Conservation (phyloP, 345 rosid genomes). For the Eucalyptus melliodora region DNA sequence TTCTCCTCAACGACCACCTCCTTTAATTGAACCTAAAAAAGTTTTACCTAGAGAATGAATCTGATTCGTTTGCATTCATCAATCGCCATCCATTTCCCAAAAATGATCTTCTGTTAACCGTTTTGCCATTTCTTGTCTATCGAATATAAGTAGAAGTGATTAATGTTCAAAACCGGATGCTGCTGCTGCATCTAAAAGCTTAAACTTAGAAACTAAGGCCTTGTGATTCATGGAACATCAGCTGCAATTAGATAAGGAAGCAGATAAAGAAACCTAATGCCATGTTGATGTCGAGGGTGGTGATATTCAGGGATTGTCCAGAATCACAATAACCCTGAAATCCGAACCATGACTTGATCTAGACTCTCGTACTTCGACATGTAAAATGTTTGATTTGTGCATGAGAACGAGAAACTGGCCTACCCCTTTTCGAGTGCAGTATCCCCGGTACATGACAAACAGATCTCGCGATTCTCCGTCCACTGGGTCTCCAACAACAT, state of each 20-base stretch:
- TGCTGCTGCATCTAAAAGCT: neutral
- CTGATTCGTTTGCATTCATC: neutral
- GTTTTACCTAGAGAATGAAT: neutral
- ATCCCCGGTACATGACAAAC: constrained; percentile 62
- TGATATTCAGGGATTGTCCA: neutral
- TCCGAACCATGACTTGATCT: neutral
- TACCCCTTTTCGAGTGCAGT: constrained; percentile 87
- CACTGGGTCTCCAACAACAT: constrained; percentile 5
- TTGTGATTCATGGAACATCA: neutral
- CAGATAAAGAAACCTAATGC: neutral
- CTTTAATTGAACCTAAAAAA: constrained; percentile 34
- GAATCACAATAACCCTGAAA: neutral
- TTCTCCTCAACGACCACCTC: constrained; percentile 53
- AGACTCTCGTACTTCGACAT: neutral
- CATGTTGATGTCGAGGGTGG: neutral
- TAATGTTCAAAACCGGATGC: neutral
- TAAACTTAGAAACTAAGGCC: neutral
- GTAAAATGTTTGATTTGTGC: neutral
- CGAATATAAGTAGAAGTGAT: neutral
- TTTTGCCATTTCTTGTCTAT: neutral
- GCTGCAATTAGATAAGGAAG: neutral
- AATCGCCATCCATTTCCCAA: neutral
- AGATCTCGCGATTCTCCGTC: constrained; percentile 16
- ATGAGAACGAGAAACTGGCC: neutral
- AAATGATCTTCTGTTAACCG: neutral